Base-by-base conservation (phyloP, 2,329 filamentous ascomycete genomes). In the Torrubiella hemipterigena region DNA sequence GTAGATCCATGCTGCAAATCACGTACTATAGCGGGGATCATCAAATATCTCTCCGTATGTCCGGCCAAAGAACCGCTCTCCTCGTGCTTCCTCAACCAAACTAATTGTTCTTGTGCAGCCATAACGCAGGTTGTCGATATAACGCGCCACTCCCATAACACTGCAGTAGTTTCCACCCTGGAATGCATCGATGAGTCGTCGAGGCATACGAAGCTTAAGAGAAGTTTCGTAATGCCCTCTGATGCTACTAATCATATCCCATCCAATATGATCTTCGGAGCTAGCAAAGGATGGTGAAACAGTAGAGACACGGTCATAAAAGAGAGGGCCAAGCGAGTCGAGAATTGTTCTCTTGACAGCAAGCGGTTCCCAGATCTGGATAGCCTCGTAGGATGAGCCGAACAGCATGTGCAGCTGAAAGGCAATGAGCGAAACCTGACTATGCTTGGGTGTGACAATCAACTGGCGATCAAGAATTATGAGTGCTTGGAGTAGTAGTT, bases 311-410 rank as follows among this genome's bases (percentile, higher is more conserved):
- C 71, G 60, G 42, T 76, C 71, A 37, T 67, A 65, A 36, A 70
- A 70, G 2, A 71, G 50, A 0, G 68, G 63, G 3, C 57, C 67
- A 1, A 75, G 55, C 0, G 68, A 65, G 38, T 74, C 69, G n/a
- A 70, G 61, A 17, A 73, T 67, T 0, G 66, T 68, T 15, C 69
- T 61, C 48, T 75, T 75, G 3, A 75, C 61, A 4, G 61, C 66
- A 8, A 73, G 55, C 0, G 55, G 55, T 9, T 57, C 52, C 67
- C 69, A 74, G 3, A 69, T 47, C 20, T 61, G 47, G 16, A 60
- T 52, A 0, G 65, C 65, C 13, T 58, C 55, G 2, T 62, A 55
- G 1, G 58, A 58, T 10, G 64, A 67, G 7, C 69, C 69, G 6
- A 73, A 50, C 4, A 63, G 47, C 8, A 71, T 50, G 30, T 70